Conservation (phyloP, 1,284 basidiomycete species). For the Mycosarcoma mackinlayi region DNA sequence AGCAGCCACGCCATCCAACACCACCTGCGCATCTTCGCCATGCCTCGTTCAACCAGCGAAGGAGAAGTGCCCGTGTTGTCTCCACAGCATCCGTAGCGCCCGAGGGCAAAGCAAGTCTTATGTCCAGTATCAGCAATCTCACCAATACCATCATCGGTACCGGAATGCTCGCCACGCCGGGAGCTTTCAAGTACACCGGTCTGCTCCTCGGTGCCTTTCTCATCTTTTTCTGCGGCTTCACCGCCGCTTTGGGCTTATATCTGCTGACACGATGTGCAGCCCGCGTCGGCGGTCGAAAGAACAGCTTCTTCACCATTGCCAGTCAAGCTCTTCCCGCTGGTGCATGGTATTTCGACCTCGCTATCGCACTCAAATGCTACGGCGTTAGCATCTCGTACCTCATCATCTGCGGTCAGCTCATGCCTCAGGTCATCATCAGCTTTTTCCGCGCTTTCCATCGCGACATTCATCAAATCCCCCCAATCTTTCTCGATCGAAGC, state of each 20-base stretch:
- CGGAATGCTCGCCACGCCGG: constrained; percentile 67
- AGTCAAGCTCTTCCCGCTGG: constrained; percentile 73
- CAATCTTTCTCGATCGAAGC: constrained; percentile 75
- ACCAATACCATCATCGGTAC: constrained; percentile 68
- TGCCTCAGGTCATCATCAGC: constrained; percentile 90
- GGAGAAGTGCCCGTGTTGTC: constrained; percentile 21
- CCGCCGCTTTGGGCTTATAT: constrained; percentile 88
- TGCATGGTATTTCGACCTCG: constrained; percentile 86
- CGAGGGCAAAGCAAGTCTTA: constrained; percentile 38
- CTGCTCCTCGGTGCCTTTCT: constrained; percentile 79
- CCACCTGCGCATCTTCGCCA: constrained; percentile 4
- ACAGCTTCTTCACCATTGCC: constrained; percentile 58
- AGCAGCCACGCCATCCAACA: constrained; percentile 19
- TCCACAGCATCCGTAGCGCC: constrained; percentile 39
- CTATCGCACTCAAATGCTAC: constrained; percentile 80
- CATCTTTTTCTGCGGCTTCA: constrained; percentile 84
- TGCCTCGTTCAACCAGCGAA: neutral
- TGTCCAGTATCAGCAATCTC: constrained; percentile 66
- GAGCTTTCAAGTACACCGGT: constrained; percentile 69
- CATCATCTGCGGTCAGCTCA: constrained; percentile 71
- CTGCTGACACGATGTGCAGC: constrained; percentile 86
- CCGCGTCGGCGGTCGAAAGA: constrained; percentile 72
- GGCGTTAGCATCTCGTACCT: constrained; percentile 90
- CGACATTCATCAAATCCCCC: constrained; percentile 50
- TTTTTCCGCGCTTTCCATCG: constrained; percentile 71